Base-by-base conservation (phyloP, 1,284 basidiomycete genomes). In the Ustilago lituana region DNA sequence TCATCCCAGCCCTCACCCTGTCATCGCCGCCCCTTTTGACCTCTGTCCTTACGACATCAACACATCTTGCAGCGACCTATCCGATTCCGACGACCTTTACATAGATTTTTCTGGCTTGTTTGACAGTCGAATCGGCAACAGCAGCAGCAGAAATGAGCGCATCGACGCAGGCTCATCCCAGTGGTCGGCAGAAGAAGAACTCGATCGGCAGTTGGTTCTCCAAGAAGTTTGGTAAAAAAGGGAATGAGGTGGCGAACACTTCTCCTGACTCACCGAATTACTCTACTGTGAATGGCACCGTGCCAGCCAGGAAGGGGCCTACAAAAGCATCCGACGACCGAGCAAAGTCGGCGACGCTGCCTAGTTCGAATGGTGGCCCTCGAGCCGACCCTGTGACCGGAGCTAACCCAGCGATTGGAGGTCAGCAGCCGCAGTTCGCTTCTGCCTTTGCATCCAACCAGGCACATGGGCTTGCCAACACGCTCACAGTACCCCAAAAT, bases 181-280 rank as follows among this genome's bases (percentile, higher is more conserved):
- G 43, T n/a, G 55, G 43, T 19, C 59, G 64, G 17, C 49, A 38
- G 11, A 67, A 67, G 43, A 67, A 72, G 46, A 67, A 67, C 47
- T 59, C 64, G 31, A 67, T 72, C 36, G 69, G 69, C 24, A 72
- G 56, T 45, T 72, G 69, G 69, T 77, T 77, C 39, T 62, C 70
- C 3, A 66, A 68, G 14, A 74, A 72, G 50, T 77, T 77, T 43
- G 73, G 69, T 10, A 37, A 55, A 20, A 43, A 66, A 24, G 38
- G 53, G 1, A 72, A 56, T 54, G 73, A 73, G 15, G 48, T 43
- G 6, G 48, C 38, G n/a, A n/a, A n/a, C n/a, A n/a, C n/a, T n/a
- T n/a, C n/a, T n/a, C n/a, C n/a, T n/a, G n/a, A n/a, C n/a, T n/a
- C n/a, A n/a, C n/a, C n/a, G n/a, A 40, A 41, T 32, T 26, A 36